A percentile compares a stretch with the other conserved stretches of the same genome.
Evolutionary conservation across 2,329 filamentous ascomycete genomes (phyloP).

Genomic region (Xylariaceae sp.): DNA sequence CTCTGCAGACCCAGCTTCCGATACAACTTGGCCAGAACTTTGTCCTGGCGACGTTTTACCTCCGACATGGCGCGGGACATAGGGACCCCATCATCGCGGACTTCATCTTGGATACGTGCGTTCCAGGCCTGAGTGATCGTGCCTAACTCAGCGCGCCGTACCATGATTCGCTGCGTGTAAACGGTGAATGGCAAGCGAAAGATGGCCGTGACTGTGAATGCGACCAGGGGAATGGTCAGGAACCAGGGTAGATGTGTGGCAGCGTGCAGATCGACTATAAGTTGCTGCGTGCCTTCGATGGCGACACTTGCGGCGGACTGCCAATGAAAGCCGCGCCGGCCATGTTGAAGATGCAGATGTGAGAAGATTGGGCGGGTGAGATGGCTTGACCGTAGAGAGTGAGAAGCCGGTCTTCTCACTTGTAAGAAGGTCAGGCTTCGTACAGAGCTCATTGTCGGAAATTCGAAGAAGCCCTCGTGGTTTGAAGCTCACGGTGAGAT

Average conservation of each 20-base stretch:
- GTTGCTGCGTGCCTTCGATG: slow-evolving; percentile 37
- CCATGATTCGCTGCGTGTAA: slow-evolving; percentile 34
- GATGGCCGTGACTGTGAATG: slow-evolving; percentile 41
- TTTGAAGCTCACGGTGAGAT: neutral
- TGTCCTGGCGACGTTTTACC: slow-evolving; percentile 28
- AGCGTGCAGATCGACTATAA: slow-evolving; percentile 41
- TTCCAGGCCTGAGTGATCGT: slow-evolving; percentile 35
- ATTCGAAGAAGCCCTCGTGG: neutral
- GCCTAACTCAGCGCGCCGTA: slow-evolving; percentile 28
- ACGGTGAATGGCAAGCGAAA: slow-evolving; percentile 44
- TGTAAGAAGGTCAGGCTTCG: slow-evolving; percentile 1
- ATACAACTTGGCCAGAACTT: slow-evolving; percentile 25
- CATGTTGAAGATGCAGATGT: slow-evolving; percentile 1
- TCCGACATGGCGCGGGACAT: slow-evolving; percentile 18
- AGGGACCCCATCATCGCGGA: slow-evolving; percentile 19
- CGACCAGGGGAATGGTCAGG: slow-evolving; percentile 48
- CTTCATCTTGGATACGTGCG: slow-evolving; percentile 24
- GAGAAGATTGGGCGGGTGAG: neutral
- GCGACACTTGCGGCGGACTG: slow-evolving; percentile 27
- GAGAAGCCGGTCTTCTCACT: neutral
- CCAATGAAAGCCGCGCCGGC: slow-evolving; percentile 31
- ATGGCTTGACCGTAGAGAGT: neutral
- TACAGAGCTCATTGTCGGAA: slow-evolving; percentile 10
- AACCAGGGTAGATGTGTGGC: slow-evolving; percentile 47
- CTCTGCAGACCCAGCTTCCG: slow-evolving; percentile 38